Conservation (phyloP, 2,329 filamentous ascomycete genomes). For the Tolypocladium sp. region DNA sequence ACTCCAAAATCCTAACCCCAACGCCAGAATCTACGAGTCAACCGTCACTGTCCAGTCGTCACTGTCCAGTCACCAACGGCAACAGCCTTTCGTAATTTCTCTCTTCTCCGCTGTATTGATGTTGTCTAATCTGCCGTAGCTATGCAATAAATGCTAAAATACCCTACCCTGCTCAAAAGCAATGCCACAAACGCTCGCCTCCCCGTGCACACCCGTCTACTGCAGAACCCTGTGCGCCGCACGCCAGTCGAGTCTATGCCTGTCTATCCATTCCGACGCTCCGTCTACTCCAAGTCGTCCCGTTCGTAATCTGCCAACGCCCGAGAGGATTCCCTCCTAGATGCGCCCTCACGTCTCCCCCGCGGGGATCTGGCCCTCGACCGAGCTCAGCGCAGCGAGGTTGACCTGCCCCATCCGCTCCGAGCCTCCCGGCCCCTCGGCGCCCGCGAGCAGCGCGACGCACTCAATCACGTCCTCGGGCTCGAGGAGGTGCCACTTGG, state of each 20-base stretch:
- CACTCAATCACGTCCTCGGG: constrained; percentile 77
- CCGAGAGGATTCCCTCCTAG: not conserved
- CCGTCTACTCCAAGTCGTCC: not conserved
- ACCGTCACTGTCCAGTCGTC: too few relatives aligned
- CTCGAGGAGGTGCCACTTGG: constrained; percentile 82
- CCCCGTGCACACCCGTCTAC: not conserved
- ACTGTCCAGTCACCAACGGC: too few relatives aligned
- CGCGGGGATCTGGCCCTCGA: constrained; percentile 42
- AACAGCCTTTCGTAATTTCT: too few relatives aligned
- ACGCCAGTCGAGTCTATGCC: not conserved
- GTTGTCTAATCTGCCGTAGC: not conserved
- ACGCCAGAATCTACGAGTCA: too few relatives aligned
- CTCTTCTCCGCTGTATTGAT: not conserved
- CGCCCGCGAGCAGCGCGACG: constrained; percentile 45
- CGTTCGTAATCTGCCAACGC: not conserved
- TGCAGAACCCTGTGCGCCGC: not conserved
- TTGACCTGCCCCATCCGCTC: constrained; percentile 42
- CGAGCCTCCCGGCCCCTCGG: constrained; percentile 26
- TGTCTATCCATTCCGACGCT: not conserved
- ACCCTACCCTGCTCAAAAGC: not conserved
- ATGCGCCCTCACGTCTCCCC: constrained; percentile 5
- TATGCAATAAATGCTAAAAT: not conserved
- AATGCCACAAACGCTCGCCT: not conserved
- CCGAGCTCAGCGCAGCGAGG: constrained; percentile 41
- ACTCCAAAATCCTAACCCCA: too few relatives aligned